Evolutionary conservation across 2,329 filamentous ascomycete species (phyloP), one percentile per base, ranked within the genome.

Genomic region (Coniochaeta sp.): DNA sequence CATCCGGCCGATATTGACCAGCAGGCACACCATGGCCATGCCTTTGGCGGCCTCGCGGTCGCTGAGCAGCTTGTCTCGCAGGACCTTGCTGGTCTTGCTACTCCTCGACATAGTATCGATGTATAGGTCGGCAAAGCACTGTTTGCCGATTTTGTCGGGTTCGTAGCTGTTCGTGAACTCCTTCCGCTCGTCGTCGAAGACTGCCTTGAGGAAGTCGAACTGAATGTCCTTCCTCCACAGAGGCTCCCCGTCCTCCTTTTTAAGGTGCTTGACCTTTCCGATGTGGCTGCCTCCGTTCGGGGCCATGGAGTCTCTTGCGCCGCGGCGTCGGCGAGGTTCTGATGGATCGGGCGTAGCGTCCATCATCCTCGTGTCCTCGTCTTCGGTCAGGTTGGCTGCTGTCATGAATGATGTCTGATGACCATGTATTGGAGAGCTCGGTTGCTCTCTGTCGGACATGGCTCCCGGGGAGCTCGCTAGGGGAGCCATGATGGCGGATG

Each of bases 51-150:
- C 91, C 57, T 90, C 86, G 63, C 89, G 85, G 67, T 99, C 94
- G 59, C 86, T 94, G 63, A 96, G 79, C 57, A 99, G 78, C 75
- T 99, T 97, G 70, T 99, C 94, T 68, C 95, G 90, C 57, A 99
- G 77, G 48, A 99, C 94, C 72, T 97, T 97, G 77, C 94, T 97
- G 26, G 92, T 97, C 76, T 99, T 99, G 77, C 90, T 96, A 73
- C 94, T 99, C 68, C 91, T 83, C 3, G 94, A 91, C 92, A 99
- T 97, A 55, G 94, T 92, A 70, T 97, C 94, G 63, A 99, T 92
- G 71, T 99, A 99, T 55, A 99, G 82, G 67, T 97, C 91, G 55
- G 94, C 91, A 67, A 99, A 99, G 58, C 82, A 87, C 62, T 87
- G 84, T 63, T 86, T 85, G 52, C 80, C 80, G 16, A 76, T 64